phyloP scores from a whole-genome alignment of 176 grass and related monocot species.

The Eragrostis nindensis region DNA sequence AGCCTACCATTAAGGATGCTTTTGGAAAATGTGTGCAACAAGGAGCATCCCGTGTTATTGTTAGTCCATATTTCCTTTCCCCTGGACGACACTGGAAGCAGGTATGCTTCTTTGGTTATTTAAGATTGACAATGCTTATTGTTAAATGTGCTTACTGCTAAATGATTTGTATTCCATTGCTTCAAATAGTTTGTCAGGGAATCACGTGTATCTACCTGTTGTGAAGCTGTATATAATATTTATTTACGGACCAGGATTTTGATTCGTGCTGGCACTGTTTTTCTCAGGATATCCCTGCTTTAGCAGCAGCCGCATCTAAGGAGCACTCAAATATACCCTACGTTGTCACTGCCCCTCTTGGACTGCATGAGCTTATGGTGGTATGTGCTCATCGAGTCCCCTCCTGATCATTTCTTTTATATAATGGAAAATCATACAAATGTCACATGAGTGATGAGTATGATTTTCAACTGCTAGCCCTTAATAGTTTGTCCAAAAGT shows the following conservation, averaged over 20 bases:
- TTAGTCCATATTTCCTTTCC: slow-evolving; percentile 94
- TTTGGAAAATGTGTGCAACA: slow-evolving; percentile 79
- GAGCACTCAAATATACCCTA: slow-evolving; percentile 74
- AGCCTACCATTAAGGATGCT: slow-evolving; percentile 81
- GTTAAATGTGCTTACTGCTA: background rate
- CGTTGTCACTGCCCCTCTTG: slow-evolving; percentile 84
- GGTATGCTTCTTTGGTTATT: slow-evolving; percentile 39
- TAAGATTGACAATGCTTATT: background rate
- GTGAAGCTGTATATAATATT: slow-evolving; percentile 4
- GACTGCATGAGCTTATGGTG: slow-evolving; percentile 94
- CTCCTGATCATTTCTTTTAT: background rate
- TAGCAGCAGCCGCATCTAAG: slow-evolving; percentile 72
- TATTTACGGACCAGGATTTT: background rate
- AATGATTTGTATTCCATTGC: slow-evolving; percentile 12
- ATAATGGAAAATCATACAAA: slow-evolving; percentile 6
- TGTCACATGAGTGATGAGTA: background rate
- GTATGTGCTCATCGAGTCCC: slow-evolving; percentile 50
- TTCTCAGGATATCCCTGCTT: slow-evolving; percentile 82
- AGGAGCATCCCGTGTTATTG: slow-evolving; percentile 71
- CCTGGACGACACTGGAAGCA: slow-evolving; percentile 90
- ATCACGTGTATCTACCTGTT: background rate
- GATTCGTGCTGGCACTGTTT: slow-evolving; percentile 5
- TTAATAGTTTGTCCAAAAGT: background rate
- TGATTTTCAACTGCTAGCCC: background rate
- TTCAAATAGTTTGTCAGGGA: background rate